A percentile compares a stretch with the other conserved stretches of the same genome.
phyloP scores from a whole-genome alignment of 331 rosid genomes.

The Spiraea crenata region DNA sequence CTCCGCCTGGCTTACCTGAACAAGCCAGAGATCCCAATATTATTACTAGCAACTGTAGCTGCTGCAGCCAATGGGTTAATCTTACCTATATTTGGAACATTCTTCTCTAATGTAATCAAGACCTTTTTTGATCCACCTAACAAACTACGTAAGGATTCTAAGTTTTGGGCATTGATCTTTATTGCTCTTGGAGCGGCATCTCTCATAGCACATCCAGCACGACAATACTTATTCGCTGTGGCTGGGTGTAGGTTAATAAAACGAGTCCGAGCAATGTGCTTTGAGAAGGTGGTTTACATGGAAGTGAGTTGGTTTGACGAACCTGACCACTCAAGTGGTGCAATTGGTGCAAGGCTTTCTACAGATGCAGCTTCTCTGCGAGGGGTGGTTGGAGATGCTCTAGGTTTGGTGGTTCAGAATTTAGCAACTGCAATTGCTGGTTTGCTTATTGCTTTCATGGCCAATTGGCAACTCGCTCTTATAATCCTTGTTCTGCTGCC shows the following conservation, averaged over 20 bases:
- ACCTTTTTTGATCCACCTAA: conserved; percentile 57
- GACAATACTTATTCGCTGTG: conserved; percentile 57
- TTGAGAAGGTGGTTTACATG: conserved; percentile 74
- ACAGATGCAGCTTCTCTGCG: conserved; percentile 60
- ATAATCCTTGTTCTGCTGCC: conserved; percentile 59
- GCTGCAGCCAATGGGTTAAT: conserved; percentile 53
- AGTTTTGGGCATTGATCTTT: conserved; percentile 58
- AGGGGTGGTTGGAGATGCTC: conserved; percentile 72
- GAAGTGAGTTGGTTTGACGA: conserved; percentile 87
- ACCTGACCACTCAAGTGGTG: conserved; percentile 67
- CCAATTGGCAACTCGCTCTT: conserved; percentile 73
- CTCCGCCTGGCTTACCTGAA: conserved; percentile 61
- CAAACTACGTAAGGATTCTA: conserved; percentile 50
- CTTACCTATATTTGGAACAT: conserved; percentile 48
- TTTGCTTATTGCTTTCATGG: conserved; percentile 57
- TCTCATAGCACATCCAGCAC: conserved; percentile 36
- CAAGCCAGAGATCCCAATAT: conserved; percentile 71
- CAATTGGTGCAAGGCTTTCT: conserved; percentile 82
- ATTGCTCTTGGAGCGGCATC: conserved; percentile 42
- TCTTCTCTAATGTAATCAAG: conserved; percentile 42
- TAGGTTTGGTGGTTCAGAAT: conserved; percentile 59
- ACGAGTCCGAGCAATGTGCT: conserved; percentile 60
- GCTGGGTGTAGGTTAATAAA: conserved; percentile 62
- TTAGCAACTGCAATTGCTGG: conserved; percentile 49
- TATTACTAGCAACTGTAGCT: conserved; percentile 49